Base-by-base conservation (phyloP, 305 asterid species). In the Stenogyne calaminthoides region DNA sequence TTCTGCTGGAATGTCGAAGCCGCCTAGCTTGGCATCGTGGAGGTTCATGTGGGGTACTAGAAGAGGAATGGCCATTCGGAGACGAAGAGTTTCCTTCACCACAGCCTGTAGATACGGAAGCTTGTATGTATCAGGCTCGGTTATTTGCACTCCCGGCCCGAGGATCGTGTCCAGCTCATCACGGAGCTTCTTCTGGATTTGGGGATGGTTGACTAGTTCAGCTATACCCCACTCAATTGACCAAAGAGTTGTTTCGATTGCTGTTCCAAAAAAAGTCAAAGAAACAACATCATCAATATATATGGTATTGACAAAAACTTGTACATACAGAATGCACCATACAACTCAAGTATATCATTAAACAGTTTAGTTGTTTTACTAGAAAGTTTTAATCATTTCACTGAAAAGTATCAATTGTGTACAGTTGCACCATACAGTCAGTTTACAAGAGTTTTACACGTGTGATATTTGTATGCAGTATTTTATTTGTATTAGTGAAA, bases 41-140 rank as follows among this genome's bases (percentile, higher is more conserved):
- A 88, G 95, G 81, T 91, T 91, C 97, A 91, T 91, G 84, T 91
- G 97, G 46, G 97, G 97, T 37, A 91, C 97, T 22, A 91, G 37
- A 2, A 91, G 87, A n/a, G 97, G 97, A 29, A 91, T 91, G 14
- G 97, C 94, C 89, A 88, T 91, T 3, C 93, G 73, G 12, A 91
- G 87, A 2, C 97, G 85, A 9, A 91, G 88, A 0, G 97, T 81
- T 74, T 91, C 97, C 58, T 89, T 91, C 63, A 91, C 10, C 63
- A 88, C 93, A 0, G 96, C 97, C 63, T 89, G 92, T 9, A 91
- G 90, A 86, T 91, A 91, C 0, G 97, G 96, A 46, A 91, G 90
- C 66, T 86, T 84, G 3, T 60, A 18, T 8, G 80, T 81, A 60
- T 91, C 95, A 1, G 97, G 89, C 79, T 89, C 97, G 0, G 96